These are phyloP conservation scores for Brassica cretica DNA, from an alignment of 345 rosid genomes.

Conservation along the genomic window DNA sequence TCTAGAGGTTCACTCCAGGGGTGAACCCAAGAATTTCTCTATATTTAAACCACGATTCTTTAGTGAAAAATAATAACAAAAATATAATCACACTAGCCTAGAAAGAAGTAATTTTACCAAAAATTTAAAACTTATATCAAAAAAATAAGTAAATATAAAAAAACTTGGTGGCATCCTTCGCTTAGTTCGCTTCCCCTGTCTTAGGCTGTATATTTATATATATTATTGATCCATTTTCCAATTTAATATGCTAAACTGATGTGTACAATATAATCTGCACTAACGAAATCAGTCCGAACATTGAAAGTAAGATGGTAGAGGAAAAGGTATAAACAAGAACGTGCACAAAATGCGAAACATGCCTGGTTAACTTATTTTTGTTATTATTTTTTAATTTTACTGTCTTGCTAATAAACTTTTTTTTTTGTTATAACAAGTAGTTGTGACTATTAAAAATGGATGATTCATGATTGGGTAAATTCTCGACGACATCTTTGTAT, in stretches of 20 bases:
- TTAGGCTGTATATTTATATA: not conserved
- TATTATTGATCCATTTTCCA: not conserved
- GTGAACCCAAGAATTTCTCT: no score
- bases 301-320: not conserved
- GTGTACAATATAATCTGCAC: not conserved
- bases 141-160: not conserved
- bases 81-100: no score
- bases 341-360: not conserved
- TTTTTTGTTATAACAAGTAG: not conserved
- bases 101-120: not conserved
- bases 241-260: not conserved
- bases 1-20: no score
- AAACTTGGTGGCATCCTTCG: not conserved
- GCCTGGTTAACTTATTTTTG: not conserved
- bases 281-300: not conserved
- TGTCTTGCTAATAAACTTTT: not conserved
- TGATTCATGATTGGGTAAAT: conserved; percentile 7
- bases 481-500: not conserved
- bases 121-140: not conserved
- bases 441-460: not conserved
- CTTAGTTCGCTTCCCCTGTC: not conserved
- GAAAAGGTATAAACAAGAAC: not conserved
- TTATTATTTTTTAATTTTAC: not conserved
- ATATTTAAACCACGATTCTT: not conserved
- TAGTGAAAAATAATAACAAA: no score